A percentile compares a stretch with the other conserved stretches of the same genome.
Conservation (phyloP, 202 grass and related monocot species). For the Setaria italica region DNA sequence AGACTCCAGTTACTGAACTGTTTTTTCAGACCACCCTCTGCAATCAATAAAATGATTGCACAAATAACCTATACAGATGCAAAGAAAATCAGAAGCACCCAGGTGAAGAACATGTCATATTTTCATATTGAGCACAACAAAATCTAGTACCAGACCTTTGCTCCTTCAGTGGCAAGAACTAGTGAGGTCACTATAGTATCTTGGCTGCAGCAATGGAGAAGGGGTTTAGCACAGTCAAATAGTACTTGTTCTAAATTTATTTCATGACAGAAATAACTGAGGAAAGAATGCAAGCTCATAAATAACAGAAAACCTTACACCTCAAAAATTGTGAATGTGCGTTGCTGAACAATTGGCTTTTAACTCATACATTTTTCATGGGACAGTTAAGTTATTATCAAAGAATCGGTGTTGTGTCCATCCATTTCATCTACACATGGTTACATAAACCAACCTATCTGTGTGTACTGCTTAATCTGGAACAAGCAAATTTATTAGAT, state of each 20-base stretch:
- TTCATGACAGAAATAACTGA: background rate
- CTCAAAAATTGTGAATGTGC: background rate
- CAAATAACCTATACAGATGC: conserved; percentile 69
- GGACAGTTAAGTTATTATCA: conserved; percentile 2
- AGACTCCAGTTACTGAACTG: conserved; percentile 79
- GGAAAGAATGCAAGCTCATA: conserved; percentile 1
- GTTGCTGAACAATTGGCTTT: background rate
- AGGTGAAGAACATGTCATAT: conserved; percentile 8
- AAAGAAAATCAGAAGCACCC: conserved; percentile 37
- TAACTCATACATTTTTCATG: conserved; percentile 30
- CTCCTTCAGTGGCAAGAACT: conserved; percentile 81
- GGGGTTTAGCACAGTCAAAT: conserved; percentile 38
- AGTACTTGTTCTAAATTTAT: background rate
- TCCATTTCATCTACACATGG: conserved; percentile 2
- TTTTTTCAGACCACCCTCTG: conserved; percentile 71
- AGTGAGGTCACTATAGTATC: conserved; percentile 93
- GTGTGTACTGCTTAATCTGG: background rate
- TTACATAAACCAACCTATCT: background rate
- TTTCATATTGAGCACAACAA: conserved; percentile 31
- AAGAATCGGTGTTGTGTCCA: background rate
- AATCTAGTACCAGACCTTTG: conserved; percentile 65
- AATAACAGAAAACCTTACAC: conserved; percentile 10
- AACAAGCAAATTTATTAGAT: background rate
- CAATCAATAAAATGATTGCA: conserved; percentile 73
- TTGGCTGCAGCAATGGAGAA: conserved; percentile 60